A percentile compares a stretch with the other conserved stretches of the same genome.
Conservation (phyloP, 306 rosid genomes). For the Bauhinia variegata region DNA sequence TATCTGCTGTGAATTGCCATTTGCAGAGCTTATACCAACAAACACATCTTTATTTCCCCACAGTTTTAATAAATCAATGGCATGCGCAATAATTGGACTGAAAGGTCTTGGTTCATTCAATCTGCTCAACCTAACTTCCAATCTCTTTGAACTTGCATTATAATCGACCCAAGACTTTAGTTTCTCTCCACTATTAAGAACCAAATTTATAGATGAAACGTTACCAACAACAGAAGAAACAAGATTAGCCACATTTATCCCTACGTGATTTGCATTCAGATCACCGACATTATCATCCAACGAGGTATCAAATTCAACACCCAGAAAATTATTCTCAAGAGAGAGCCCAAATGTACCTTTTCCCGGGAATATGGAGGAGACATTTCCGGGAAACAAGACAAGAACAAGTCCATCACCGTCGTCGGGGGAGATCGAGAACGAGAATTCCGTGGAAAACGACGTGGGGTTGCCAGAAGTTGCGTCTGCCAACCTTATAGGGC, state of each 20-base stretch:
- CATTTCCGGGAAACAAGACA: constrained; percentile 36
- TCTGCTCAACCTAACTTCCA: constrained; percentile 59
- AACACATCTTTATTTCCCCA: constrained; percentile 51
- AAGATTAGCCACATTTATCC: constrained; percentile 50
- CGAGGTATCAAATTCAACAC: constrained; percentile 55
- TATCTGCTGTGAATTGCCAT: constrained; percentile 46
- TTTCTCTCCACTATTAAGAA: constrained; percentile 50
- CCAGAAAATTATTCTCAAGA: constrained; percentile 27
- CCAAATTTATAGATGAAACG: constrained; percentile 34
- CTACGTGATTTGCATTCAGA: constrained; percentile 46
- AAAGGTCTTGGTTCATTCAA: constrained; percentile 49
- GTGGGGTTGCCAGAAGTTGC: constrained; percentile 10
- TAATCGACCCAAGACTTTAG: constrained; percentile 73
- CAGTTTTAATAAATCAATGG: constrained; percentile 52
- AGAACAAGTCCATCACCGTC: constrained; percentile 50
- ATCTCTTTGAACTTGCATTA: constrained; percentile 42
- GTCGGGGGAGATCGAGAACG: constrained; percentile 58
- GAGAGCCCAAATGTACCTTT: constrained; percentile 42
- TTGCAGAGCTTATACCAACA: constrained; percentile 60
- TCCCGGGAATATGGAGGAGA: constrained; percentile 33
- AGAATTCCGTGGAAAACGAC: constrained; percentile 50
- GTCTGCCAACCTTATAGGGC: constrained; percentile 36
- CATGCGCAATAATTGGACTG: constrained; percentile 47
- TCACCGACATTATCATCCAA: constrained; percentile 41
- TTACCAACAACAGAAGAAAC: constrained; percentile 44